Evolutionary conservation across 2,329 filamentous ascomycete genomes (phyloP).

Genomic region (Mariannaea sp.): DNA sequence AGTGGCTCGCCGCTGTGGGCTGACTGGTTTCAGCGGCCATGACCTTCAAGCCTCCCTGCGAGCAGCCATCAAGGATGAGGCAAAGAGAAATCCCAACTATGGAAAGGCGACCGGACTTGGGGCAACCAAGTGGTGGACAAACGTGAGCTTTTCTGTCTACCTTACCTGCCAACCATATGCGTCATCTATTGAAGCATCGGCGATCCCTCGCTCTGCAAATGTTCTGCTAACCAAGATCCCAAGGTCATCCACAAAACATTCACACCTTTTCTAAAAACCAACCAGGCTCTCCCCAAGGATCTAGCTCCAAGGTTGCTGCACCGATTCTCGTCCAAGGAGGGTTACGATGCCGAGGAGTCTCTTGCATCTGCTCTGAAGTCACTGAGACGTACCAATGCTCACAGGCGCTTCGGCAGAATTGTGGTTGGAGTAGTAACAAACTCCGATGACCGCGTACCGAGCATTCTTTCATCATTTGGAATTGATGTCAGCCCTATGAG

Average conservation of each 20-base stretch:
- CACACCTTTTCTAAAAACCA: conserved; percentile 11
- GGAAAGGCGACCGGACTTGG: conserved; percentile 28
- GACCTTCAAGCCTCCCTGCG: conserved; percentile 24
- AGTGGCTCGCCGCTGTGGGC: conserved; percentile 26
- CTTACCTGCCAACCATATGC: neutral
- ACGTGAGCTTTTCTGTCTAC: conserved; percentile 4
- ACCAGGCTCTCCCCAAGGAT: conserved; percentile 14
- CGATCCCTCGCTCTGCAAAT: too few species aligned
- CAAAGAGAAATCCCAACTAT: conserved; percentile 25
- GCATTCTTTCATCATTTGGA: conserved; percentile 26
- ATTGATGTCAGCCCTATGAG: conserved; percentile 24
- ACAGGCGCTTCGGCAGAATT: conserved; percentile 11
- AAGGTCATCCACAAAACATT: conserved; percentile 31
- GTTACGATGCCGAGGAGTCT: conserved; percentile 15
- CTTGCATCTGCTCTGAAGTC: conserved; percentile 12
- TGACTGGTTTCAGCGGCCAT: conserved; percentile 20
- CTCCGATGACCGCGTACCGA: conserved; percentile 30
- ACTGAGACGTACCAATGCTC: neutral
- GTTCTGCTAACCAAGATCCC: neutral
- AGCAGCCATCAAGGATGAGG: conserved; percentile 23
- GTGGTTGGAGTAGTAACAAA: conserved; percentile 29
- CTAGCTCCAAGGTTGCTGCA: conserved; percentile 22
- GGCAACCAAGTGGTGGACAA: conserved; percentile 31
- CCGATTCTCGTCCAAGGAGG: conserved; percentile 23
- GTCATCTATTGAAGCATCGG: too few species aligned